phyloP scores from a whole-genome alignment of 805 yeast genomes.

The Torulaspora maleeae region DNA sequence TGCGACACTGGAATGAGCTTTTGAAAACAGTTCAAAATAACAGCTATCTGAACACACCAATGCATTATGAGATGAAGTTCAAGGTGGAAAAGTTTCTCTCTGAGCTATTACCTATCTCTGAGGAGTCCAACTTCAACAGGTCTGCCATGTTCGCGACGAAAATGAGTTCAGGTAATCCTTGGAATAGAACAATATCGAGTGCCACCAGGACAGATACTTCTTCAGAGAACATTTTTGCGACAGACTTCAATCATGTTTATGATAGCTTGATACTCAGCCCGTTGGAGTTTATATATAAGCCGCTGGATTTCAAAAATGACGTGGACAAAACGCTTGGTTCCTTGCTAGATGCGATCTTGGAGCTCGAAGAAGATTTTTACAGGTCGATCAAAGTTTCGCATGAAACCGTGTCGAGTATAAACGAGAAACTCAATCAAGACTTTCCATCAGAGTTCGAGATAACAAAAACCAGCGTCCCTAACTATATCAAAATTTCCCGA shows the following conservation, averaged over 20 bases:
- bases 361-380: constrained; percentile 26
- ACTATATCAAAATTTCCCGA: constrained; percentile 16
- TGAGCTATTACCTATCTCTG: constrained; percentile 26
- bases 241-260: constrained; percentile 22
- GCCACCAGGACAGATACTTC: constrained; percentile 15
- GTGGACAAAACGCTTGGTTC: constrained; percentile 17
- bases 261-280: constrained; percentile 23
- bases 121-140: constrained; percentile 31
- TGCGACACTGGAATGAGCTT: constrained; percentile 32
- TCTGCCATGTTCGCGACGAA: constrained; percentile 20
- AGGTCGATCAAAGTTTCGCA: constrained; percentile 10
- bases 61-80: constrained; percentile 24
- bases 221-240: constrained; percentile 15
- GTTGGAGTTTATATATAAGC: constrained; percentile 19
- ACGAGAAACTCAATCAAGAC: constrained; percentile 18
- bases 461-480: constrained; percentile 11
- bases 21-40: constrained; percentile 20
- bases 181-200: constrained; percentile 19
- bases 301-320: constrained; percentile 15
- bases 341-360: constrained; percentile 22
- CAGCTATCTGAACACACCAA: constrained; percentile 24
- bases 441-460: constrained; percentile 19
- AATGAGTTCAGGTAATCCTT: constrained; percentile 20
- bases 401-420: constrained; percentile 9
- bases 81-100: constrained; percentile 27